Base-by-base conservation (phyloP, 225 moss, liverwort and hornwort genomes). In the Sphagnum contortum region DNA sequence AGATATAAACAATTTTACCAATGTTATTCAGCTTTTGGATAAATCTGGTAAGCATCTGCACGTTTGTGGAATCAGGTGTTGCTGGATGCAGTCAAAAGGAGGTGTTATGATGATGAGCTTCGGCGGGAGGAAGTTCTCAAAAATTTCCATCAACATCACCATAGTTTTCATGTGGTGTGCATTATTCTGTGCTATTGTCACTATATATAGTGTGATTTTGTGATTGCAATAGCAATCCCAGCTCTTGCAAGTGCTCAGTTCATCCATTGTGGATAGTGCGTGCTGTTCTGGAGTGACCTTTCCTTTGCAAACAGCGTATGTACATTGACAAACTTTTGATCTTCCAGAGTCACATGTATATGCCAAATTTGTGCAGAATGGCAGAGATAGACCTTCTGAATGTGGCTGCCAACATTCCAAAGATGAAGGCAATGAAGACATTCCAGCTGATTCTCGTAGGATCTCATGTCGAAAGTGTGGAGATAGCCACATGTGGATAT, bases 341-440 rank as follows among this genome's bases (percentile, higher is more conserved):
- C 29, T 29, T 29, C 29, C 29, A 29, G 29, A 29, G 1, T 29
- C 29, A 29, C 1, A 29, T 29, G 29, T 29, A 29, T 29, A 29
- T 29, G 1, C 29, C 29, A 29, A 29, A 29, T 29, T 29, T 29
- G 29, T 68, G 69, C 83, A 95, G 95, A 82, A 71, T 68, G 89
- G 89, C 66, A 79, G 88, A 83, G 83, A 87, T 75, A 87, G 91
- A 69, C 88, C 91, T 48, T 81, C 91, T 63, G 89, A 80, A 74
- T 95, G 89, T 81, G 95, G 92, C 47, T 95, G 89, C 80, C 88
- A 80, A 62, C 83, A 81, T 64, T 87, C 95, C 66, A 89, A 95
- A 66, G 88, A 92, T 69, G 94, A 95, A 69, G 86, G 84, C 57
- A 92, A 89, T 5, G 91, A 90, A 49, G 86, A 88, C 44, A 66